Evolutionary conservation across 768 basidiomycete genomes (phyloP).

Genomic region (Pulveroboletus ravenelii): DNA sequence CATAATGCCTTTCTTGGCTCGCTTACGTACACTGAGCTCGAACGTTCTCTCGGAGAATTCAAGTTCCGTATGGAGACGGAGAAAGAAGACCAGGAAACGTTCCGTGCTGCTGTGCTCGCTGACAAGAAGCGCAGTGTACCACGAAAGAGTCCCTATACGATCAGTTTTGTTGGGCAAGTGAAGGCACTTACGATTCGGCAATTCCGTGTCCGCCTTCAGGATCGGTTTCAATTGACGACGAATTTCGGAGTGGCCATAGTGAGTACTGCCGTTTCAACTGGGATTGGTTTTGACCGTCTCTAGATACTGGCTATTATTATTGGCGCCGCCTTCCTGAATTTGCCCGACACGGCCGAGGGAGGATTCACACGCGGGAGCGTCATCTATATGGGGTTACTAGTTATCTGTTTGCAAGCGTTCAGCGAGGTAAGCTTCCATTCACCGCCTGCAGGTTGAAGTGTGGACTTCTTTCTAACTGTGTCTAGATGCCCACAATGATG

Average conservation of each 20-base stretch:
- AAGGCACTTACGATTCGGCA: conserved; percentile 65
- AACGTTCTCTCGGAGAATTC: conserved; percentile 50
- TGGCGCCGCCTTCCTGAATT: conserved; percentile 70
- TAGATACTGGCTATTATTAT: conserved; percentile 46
- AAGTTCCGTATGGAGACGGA: conserved; percentile 53
- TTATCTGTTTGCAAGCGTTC: conserved; percentile 68
- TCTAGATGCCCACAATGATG: conserved; percentile 70
- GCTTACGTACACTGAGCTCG: conserved; percentile 38
- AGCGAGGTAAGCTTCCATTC: conserved; percentile 46
- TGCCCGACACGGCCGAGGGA: conserved; percentile 68
- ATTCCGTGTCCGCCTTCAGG: conserved; percentile 69
- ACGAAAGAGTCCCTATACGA: conserved; percentile 76
- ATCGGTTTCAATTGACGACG: conserved; percentile 72
- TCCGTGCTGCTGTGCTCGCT: conserved; percentile 67
- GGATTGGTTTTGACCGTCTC: background rate
- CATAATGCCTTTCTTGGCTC: conserved; percentile 60
- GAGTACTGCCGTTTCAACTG: conserved; percentile 22
- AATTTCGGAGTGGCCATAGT: conserved; percentile 60
- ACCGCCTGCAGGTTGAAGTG: background rate
- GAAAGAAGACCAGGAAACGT: conserved; percentile 65
- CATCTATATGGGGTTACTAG: conserved; percentile 66
- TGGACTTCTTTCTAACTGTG: conserved; percentile 1
- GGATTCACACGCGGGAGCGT: conserved; percentile 86
- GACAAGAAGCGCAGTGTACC: conserved; percentile 79
- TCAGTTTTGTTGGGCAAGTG: conserved; percentile 73